Evolutionary conservation across 768 basidiomycete species (phyloP), one percentile per base, ranked within the genome.

Genomic region (Pleurotus platypus): DNA sequence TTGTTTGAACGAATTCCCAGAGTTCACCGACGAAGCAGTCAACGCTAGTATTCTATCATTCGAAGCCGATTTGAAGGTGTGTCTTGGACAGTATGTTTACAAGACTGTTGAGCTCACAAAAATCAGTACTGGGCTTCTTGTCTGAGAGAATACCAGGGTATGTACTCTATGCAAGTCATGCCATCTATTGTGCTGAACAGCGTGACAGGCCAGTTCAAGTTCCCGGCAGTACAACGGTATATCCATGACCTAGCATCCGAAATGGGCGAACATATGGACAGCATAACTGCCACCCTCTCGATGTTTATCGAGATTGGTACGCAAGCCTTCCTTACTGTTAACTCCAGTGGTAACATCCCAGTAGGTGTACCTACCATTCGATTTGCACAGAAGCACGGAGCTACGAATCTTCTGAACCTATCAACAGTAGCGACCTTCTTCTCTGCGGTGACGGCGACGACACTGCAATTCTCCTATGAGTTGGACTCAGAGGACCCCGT

Each of bases 351-450:
- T 38, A 37, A 20, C n/a, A 13, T 15, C 13, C 26, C 22, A 42
- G n/a, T 48, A 87, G 86, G 87, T 66, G 86, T 91, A 8, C 87
- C 87, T 12, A 86, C 86, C 2, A 89, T 91, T 63, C 81, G 86
- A 49, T 87, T 88, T 61, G 86, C 85, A 1, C 88, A 90, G 68
- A 85, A 86, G 60, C 87, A 89, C 61, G 85, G 80, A 35, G 84
- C 86, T 2, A 74, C 78, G 42, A 89, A 89, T 61, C 73, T 90
- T 15, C 77, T 89, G 22, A 89, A 88, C 60, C 74, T 90, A 30
- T 87, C 86, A 38, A 89, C 88, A 5, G 85, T 90, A 3, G 87
- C 87, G 24, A 90, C 87, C 50, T 89, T 90, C 70, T 88, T 89
- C 69, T 86, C 84, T 30, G 86, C 84, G 15, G 86, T 89, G 56